These are phyloP conservation scores for Dipodascopsis tothii DNA, from an alignment of 805 yeast genomes.

Conservation along the genomic window DNA sequence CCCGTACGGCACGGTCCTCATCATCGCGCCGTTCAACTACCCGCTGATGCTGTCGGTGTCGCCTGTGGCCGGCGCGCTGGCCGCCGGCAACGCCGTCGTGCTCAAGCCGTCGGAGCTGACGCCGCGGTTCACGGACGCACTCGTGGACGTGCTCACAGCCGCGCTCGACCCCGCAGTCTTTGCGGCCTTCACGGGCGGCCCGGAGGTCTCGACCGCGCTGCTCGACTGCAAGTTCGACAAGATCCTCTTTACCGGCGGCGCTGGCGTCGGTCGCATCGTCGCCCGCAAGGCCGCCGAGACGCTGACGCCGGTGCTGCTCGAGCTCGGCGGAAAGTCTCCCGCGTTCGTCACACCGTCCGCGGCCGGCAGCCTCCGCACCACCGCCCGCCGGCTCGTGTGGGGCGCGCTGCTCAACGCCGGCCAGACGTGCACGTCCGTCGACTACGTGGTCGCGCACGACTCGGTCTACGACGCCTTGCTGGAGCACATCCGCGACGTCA, in stretches of 20 bases:
- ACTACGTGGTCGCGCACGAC: too few relatives aligned
- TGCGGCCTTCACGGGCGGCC: slow-evolving; percentile 64
- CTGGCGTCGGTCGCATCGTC: slow-evolving; percentile 65
- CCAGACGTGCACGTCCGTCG: slow-evolving; percentile 87
- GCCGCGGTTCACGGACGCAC: slow-evolving; percentile 50
- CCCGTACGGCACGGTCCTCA: slow-evolving; percentile 58
- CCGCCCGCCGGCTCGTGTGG: slow-evolving; percentile 64
- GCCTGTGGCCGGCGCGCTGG: slow-evolving; percentile 72
- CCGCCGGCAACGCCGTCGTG: slow-evolving; percentile 76
- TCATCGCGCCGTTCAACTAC: slow-evolving; percentile 75
- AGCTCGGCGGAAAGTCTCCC: slow-evolving; percentile 94
- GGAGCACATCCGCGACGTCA: slow-evolving; percentile 34
- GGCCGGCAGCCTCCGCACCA: slow-evolving; percentile 33
- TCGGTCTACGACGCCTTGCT: too few relatives aligned
- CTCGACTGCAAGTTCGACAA: slow-evolving; percentile 61
- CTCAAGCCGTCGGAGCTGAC: slow-evolving; percentile 69
- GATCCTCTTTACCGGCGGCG: slow-evolving; percentile 80
- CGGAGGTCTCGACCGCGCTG: slow-evolving; percentile 52
- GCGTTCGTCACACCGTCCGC: slow-evolving; percentile 54
- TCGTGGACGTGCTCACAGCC: slow-evolving; percentile 48
- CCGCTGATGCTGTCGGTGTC: slow-evolving; percentile 58
- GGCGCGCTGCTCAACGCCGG: slow-evolving; percentile 77
- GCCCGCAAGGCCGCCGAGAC: slow-evolving; percentile 77
- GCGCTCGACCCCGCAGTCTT: slow-evolving; percentile 53
- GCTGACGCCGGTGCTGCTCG: slow-evolving; percentile 72